phyloP scores from a whole-genome alignment of 257 asterid species.

The Salvia hispanica region DNA sequence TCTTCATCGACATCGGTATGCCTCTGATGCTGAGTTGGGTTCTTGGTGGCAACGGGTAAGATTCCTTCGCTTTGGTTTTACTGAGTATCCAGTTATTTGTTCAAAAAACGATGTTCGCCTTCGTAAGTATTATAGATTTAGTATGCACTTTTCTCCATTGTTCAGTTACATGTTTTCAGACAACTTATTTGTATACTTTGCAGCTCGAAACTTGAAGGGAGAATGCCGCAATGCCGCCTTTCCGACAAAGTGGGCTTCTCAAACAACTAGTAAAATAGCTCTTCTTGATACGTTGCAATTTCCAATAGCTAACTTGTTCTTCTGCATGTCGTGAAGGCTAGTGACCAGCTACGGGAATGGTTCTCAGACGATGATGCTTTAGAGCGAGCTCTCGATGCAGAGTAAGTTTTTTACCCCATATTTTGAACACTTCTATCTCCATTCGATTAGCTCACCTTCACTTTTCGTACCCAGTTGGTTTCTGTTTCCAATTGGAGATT shows the following conservation, averaged over 20 bases:
- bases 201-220: conserved; percentile 92
- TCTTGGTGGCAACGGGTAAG: conserved; percentile 96
- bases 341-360: conserved; percentile 68
- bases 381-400: conserved; percentile 85
- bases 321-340: conserved; percentile 58
- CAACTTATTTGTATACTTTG: conserved; percentile 8
- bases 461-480: conserved; percentile 60
- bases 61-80: background rate
- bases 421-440: background rate
- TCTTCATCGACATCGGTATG: conserved; percentile 81
- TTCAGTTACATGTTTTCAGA: too few relatives aligned
- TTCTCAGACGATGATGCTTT: conserved; percentile 82
- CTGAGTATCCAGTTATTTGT: too few relatives aligned
- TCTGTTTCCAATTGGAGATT: conserved; percentile 60
- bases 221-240: conserved; percentile 76
- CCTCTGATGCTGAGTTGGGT: conserved; percentile 96
- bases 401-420: conserved; percentile 48
- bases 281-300: background rate
- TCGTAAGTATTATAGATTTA: too few relatives aligned
- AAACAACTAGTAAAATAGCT: conserved; percentile 6
- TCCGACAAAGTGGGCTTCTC: conserved; percentile 75
- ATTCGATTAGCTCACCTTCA: conserved; percentile 19
- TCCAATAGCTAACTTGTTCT: conserved; percentile 26
- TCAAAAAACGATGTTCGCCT: too few relatives aligned
- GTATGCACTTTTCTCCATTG: too few relatives aligned